Percentiles rank a stretch among this genome's conserved stretches.
Evolutionary conservation across 768 basidiomycete species (phyloP).

Genomic region (Mycena filopes): DNA sequence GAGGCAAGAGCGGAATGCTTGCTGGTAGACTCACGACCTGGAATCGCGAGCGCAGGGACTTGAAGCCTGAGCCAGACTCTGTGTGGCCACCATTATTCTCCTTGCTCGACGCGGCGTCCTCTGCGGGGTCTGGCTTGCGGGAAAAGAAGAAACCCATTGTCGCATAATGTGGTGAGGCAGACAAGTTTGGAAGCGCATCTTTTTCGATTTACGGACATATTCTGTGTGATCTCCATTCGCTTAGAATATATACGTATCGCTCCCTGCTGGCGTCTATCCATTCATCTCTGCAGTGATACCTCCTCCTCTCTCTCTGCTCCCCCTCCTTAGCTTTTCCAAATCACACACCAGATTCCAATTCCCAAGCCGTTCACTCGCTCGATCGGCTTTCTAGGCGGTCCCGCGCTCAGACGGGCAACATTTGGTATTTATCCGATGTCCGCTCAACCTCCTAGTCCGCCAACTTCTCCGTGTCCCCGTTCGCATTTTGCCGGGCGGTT

Average conservation of each 20-base stretch:
- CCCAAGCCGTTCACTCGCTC: too few relatives aligned
- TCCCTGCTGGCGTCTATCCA: too few relatives aligned
- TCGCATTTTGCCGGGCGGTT: too few relatives aligned
- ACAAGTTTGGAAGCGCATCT: constrained; percentile 4
- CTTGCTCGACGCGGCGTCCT: constrained; percentile 39
- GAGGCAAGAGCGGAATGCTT: not conserved
- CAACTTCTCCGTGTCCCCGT: too few relatives aligned
- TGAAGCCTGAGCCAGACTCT: constrained; percentile 25
- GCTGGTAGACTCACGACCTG: constrained; percentile 26
- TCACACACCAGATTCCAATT: too few relatives aligned
- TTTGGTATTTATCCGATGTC: too few relatives aligned
- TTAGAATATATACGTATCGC: not conserved
- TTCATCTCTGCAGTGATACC: too few relatives aligned
- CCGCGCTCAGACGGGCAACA: too few relatives aligned
- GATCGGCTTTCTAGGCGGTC: too few relatives aligned
- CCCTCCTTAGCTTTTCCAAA: too few relatives aligned
- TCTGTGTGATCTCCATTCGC: not conserved
- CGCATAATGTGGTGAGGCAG: constrained; percentile 47
- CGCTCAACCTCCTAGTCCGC: too few relatives aligned
- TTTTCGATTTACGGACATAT: constrained; percentile 4
- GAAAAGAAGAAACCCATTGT: constrained; percentile 67
- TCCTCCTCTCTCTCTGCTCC: too few relatives aligned
- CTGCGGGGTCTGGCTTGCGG: constrained; percentile 50
- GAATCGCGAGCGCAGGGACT: constrained; percentile 29
- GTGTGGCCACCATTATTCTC: constrained; percentile 42